Evolutionary conservation across 2,329 filamentous ascomycete genomes (phyloP), one percentile per base, ranked within the genome.

Genomic region (Claviceps africana): DNA sequence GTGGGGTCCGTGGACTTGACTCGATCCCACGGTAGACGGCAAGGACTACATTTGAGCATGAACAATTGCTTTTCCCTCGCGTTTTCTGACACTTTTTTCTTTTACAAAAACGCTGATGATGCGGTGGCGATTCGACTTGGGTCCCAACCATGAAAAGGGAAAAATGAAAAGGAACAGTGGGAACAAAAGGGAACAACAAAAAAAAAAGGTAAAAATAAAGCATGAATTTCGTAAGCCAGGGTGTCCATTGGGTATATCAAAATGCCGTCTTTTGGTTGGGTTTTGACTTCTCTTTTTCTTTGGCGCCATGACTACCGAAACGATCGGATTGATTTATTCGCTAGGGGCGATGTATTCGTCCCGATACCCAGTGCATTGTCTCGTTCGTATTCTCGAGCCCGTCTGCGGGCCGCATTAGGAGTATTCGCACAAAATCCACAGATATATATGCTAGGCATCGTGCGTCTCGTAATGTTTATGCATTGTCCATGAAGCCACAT

Each of bases 401-500:
- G 71, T 22, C 73, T 69, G 33, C 71, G 72, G 25, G 75, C 70
- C 61, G 73, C 70, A 54, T 74, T 78, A 1, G 78, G 75, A 9
- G 78, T 81, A 56, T 81, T 75, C 21, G 76, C 76, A 60, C 81
- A 84, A 55, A 79, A 83, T 1, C 76, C 73, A 60, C 81, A 84
- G 37, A 83, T 77, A 58, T 83, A 84, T 5, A 83, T 76, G 13
- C 72, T 70, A 5, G 80, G 78, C 57, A 78, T 72, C n/a, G 72
- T 73, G 53, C 74, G 71, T 47, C 72, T 72, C 46, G 73, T 76
- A 56, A 83, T 76, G 55, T 79, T 79, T 58, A 82, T 72, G 61
- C 81, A 84, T 53, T 71, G 72, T n/a, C 77, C 78, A 61, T 84
- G 81, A 31, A 83, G 74, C 73, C 76, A 81, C 69, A 81, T 76